Base-by-base conservation (phyloP, 345 rosid species). In the Pugionium cornutum region DNA sequence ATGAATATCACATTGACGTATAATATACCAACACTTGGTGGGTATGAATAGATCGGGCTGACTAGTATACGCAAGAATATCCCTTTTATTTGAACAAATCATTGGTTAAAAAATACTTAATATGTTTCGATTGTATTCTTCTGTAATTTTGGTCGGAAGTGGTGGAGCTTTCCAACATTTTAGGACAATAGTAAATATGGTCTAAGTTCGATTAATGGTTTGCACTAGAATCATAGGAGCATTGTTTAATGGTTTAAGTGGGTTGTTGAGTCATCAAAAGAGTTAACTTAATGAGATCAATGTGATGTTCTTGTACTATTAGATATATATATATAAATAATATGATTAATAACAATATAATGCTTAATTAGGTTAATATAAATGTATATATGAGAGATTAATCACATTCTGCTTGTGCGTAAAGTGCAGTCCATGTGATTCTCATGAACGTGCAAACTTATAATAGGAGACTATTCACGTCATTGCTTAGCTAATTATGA, bases 141-240 rank as follows among this genome's bases (percentile, higher is more conserved):
- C 28, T 58, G 47, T 35, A 25, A 25, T 55, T 54, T 55, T 25
- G 69, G 75, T 33, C 75, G 70, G 75, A 18, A 18, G 18, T 71
- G 65, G 45, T 56, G 39, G 69, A 56, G 53, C 58, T 64, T 64
- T 71, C 70, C 66, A 58, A 72, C 58, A 57, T 64, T 65, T 36
- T 58, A 58, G 71, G 66, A 65, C 66, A 58, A 41, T 42, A 58
- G 18, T 18, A 34, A 34, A 34, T 34, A 34, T 3, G 3, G 76
- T 66, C 76, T 67, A 66, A 66, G 9, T 66, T 73, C 67, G 55
- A 45, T 41, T 66, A 58, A 73, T 40, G 31, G 30, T 9, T 62
- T 34, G 60, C 65, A 51, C 51, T 30, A 51, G 42, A 51, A 58
- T 44, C 10, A 18, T 58, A 44, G 43, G 2, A 30, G 48, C 4